Conservation (phyloP, 345 rosid species). For the Dipteronia sinensis region DNA sequence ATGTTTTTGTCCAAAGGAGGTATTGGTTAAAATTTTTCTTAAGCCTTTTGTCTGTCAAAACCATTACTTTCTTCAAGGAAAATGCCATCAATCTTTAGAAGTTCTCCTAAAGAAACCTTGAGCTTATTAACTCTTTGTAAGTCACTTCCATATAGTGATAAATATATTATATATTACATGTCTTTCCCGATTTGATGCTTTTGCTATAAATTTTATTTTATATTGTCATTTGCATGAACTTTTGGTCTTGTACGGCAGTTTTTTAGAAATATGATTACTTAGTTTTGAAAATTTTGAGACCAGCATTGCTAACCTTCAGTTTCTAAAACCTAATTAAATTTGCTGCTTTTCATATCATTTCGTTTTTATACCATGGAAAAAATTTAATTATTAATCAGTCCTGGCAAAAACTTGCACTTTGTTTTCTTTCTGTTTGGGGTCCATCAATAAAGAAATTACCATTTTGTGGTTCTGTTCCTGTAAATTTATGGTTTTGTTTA, state of each 20-base stretch:
- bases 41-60: conserved; percentile 4
- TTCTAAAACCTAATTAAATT: background rate
- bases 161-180: background rate
- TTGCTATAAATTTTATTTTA: background rate
- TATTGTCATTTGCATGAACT: background rate
- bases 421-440: background rate
- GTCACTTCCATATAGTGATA: background rate
- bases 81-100: background rate
- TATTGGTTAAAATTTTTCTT: conserved; percentile 26
- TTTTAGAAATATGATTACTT: background rate
- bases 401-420: conserved; percentile 1
- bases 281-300: background rate
- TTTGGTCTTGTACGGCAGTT: background rate
- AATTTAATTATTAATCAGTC: background rate
- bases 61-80: background rate
- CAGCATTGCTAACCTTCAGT: background rate
- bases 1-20: conserved; percentile 85
- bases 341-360: background rate
- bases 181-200: background rate
- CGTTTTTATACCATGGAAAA: background rate
- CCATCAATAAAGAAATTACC: background rate
- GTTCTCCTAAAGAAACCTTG: background rate
- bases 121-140: background rate
- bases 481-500: conserved; percentile 5
- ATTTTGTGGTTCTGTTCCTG: background rate